Evolutionary conservation across 2,329 filamentous ascomycete species (phyloP).

Genomic region (Escovopsis sp.): DNA sequence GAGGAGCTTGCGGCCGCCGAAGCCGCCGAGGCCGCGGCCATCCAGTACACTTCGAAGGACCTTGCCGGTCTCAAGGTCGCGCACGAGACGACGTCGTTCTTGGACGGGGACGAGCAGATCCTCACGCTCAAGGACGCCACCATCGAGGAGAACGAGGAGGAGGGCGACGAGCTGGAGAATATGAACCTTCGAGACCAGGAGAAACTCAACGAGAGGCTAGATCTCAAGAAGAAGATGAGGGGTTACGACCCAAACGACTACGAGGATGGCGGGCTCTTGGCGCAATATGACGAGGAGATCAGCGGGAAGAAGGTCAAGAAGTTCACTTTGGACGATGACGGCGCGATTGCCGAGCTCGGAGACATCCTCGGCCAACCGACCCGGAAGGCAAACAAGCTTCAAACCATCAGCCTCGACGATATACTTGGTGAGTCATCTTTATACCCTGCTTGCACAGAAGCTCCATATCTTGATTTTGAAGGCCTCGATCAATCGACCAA

Average conservation of each 20-base stretch:
- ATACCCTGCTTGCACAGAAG: not conserved
- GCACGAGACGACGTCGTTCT: constrained; percentile 70
- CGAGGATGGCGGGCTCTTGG: constrained; percentile 52
- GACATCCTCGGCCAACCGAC: constrained; percentile 37
- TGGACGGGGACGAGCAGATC: constrained; percentile 73
- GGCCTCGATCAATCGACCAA: not conserved
- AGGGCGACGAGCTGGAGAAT: constrained; percentile 82
- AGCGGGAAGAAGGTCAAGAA: constrained; percentile 75
- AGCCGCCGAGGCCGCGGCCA: constrained; percentile 43
- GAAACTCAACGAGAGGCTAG: constrained; percentile 57
- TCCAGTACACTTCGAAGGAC: constrained; percentile 69
- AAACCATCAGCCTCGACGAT: constrained; percentile 70
- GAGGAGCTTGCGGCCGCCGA: constrained; percentile 69
- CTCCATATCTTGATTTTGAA: no score
- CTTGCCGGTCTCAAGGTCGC: constrained; percentile 82
- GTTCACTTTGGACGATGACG: constrained; percentile 73
- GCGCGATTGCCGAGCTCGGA: constrained; percentile 49
- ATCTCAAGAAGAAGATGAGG: constrained; percentile 79
- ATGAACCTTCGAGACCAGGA: constrained; percentile 56
- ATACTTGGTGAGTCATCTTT: constrained; percentile 32
- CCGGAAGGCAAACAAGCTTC: constrained; percentile 44
- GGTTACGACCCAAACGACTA: constrained; percentile 75
- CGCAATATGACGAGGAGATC: constrained; percentile 94
- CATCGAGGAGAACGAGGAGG: constrained; percentile 68
- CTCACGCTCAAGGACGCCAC: constrained; percentile 88